Evolutionary conservation across 805 yeast species (phyloP).

Genomic region (Yarrowia sp.): DNA sequence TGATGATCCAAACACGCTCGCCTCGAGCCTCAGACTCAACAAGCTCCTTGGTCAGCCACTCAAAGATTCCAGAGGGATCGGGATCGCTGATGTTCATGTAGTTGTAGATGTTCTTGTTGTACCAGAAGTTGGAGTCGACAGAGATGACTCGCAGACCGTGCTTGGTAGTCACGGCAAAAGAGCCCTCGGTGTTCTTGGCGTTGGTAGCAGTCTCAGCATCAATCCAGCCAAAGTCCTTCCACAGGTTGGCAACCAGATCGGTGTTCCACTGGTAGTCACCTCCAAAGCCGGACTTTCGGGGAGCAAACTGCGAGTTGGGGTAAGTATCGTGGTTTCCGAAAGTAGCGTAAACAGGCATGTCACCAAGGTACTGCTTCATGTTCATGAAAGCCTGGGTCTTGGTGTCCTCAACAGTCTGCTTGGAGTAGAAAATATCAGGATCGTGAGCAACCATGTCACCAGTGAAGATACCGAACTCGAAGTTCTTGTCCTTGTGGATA

Average conservation of each 20-base stretch:
- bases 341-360: constrained; percentile 65
- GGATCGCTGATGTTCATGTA: constrained; percentile 57
- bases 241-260: constrained; percentile 57
- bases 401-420: constrained; percentile 58
- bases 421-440: constrained; percentile 54
- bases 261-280: constrained; percentile 57
- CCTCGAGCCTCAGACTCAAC: constrained; percentile 61
- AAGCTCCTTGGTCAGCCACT: constrained; percentile 66
- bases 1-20: constrained; percentile 73
- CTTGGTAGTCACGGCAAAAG: constrained; percentile 62
- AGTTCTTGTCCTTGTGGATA: constrained; percentile 52
- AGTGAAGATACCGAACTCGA: constrained; percentile 70
- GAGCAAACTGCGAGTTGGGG: constrained; percentile 75
- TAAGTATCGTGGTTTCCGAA: constrained; percentile 76
- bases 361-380: constrained; percentile 58
- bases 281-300: constrained; percentile 55
- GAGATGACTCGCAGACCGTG: constrained; percentile 67
- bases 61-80: constrained; percentile 68
- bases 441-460: constrained; percentile 79
- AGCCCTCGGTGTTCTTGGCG: constrained; percentile 57
- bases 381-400: constrained; percentile 60
- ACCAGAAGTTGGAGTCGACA: constrained; percentile 72
- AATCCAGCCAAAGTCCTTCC: constrained; percentile 59
- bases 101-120: constrained; percentile 66
- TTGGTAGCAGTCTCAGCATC: constrained; percentile 42